Evolutionary conservation across 768 basidiomycete species (phyloP).

Genomic region (Suillus occidentalis): DNA sequence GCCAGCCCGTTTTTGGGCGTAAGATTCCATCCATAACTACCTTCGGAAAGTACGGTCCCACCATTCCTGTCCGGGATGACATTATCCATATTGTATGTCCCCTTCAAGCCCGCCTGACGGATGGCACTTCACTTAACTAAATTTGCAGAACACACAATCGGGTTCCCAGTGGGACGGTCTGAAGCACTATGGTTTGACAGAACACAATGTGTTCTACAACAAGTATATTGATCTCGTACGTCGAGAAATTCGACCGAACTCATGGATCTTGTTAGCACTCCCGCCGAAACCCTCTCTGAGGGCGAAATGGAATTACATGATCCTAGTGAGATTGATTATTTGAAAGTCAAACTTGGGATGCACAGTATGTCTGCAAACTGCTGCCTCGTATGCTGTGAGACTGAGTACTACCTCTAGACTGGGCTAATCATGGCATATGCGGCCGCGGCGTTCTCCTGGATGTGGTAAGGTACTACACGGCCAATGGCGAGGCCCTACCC

Average conservation of each 20-base stretch:
- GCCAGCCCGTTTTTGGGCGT: constrained; percentile 56
- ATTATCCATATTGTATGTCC: constrained; percentile 54
- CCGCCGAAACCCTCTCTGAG: constrained; percentile 39
- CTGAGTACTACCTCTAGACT: constrained; percentile 41
- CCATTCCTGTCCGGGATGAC: constrained; percentile 37
- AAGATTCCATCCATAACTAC: constrained; percentile 53
- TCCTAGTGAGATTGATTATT: constrained; percentile 48
- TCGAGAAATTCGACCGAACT: neutral
- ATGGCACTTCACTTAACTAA: neutral
- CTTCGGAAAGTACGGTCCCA: constrained; percentile 22
- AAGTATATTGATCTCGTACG: constrained; percentile 38
- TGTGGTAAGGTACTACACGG: constrained; percentile 53
- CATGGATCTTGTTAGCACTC: constrained; percentile 36
- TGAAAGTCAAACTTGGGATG: constrained; percentile 55
- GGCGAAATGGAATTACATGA: constrained; percentile 50
- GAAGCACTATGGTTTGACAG: constrained; percentile 53
- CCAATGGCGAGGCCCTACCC: constrained; percentile 40
- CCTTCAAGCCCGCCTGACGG: neutral
- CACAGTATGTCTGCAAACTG: constrained; percentile 51
- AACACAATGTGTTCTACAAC: constrained; percentile 61
- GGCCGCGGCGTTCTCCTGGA: constrained; percentile 70
- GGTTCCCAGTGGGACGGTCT: constrained; percentile 73
- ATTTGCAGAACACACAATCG: constrained; percentile 63
- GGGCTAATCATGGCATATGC: constrained; percentile 70
- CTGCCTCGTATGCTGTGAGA: neutral